Evolutionary conservation across 768 basidiomycete genomes (phyloP), one percentile per base, ranked within the genome.

Genomic region (Mycena belliarum): DNA sequence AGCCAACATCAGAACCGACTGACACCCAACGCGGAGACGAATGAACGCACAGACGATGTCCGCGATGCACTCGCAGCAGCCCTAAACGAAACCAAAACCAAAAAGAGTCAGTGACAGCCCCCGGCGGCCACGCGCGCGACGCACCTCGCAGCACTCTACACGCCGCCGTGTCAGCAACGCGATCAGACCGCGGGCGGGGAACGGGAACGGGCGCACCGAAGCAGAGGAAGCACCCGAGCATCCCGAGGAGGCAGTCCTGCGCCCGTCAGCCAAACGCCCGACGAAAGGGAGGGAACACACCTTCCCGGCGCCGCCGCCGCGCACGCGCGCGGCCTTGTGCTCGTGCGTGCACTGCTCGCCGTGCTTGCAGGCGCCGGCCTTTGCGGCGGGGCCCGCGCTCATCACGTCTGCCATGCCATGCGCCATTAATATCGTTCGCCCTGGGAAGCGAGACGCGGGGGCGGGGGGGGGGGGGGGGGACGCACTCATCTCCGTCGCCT

Each of bases 261-360:
- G 9, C 28, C 23, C 42, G 60, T 33, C 55, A 61, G 51, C 57
- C 32, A 12, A 35, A 14, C 12, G 3, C 37, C 37, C 37, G 44
- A 63, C 2, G 8, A 21, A 16, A 49, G 25, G 18, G 18, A 23
- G 40, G 20, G 26, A 14, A 52, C 69, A 21, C 56, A 87, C 87
- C 80, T 82, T 88, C 28, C 66, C 87, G 44, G 82, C 87, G 59
- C 88, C 88, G 66, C 85, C 88, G 58, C 89, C 89, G 54, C 89
- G 84, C 47, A 90, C 68, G 58, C 87, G 84, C 52, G 76, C 77
- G 6, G 84, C 82, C 63, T 78, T 80, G 41, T 73, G 73, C 57
- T 78, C 69, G 55, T 80, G 74, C 53, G 77, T 73, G 48, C 76
- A 72, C 10, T 72, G 74, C 68, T 63, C 64, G 32, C 29, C 63